Conservation (phyloP, 1,139 yeast genomes). For the Meyerozyma elateridarum region DNA sequence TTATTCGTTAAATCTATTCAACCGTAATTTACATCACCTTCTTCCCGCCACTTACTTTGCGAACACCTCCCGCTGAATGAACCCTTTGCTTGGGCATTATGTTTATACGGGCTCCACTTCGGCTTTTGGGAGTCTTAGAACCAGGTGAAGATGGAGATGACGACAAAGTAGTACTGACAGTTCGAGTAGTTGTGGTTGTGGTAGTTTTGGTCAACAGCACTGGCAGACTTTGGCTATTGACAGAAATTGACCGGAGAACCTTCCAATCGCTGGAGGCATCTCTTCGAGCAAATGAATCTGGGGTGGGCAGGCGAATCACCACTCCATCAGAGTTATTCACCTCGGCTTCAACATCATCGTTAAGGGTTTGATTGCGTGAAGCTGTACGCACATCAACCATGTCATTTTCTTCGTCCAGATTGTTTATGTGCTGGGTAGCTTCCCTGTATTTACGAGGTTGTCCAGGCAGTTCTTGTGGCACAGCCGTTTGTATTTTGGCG, state of each 20-base stretch:
- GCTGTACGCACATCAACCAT: slow-evolving; percentile 15
- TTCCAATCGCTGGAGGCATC: slow-evolving; percentile 31
- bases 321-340: slow-evolving; percentile 16
- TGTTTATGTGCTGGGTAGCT: slow-evolving; percentile 26
- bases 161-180: slow-evolving; percentile 42
- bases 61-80: slow-evolving; percentile 35
- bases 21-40: slow-evolving; percentile 5
- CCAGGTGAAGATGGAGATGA: slow-evolving; percentile 39
- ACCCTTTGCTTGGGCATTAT: slow-evolving; percentile 22
- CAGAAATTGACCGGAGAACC: slow-evolving; percentile 40
- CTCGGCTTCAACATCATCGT: slow-evolving; percentile 12
- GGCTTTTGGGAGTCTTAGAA: slow-evolving; percentile 31
- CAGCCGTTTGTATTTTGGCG: slow-evolving; percentile 65
- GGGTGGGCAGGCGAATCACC: slow-evolving; percentile 6
- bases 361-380: slow-evolving; percentile 11
- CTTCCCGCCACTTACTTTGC: slow-evolving; percentile 33
- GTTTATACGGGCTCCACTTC: slow-evolving; percentile 22
- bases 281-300: slow-evolving; percentile 23
- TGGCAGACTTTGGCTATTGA: slow-evolving; percentile 30
- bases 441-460: slow-evolving; percentile 80
- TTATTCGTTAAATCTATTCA: background rate
- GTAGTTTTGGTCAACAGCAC: slow-evolving; percentile 44
- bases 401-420: slow-evolving; percentile 35
- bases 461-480: slow-evolving; percentile 92
- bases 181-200: slow-evolving; percentile 46